phyloP scores from a whole-genome alignment of 345 rosid species.

The Eucalyptus pauciflora region DNA sequence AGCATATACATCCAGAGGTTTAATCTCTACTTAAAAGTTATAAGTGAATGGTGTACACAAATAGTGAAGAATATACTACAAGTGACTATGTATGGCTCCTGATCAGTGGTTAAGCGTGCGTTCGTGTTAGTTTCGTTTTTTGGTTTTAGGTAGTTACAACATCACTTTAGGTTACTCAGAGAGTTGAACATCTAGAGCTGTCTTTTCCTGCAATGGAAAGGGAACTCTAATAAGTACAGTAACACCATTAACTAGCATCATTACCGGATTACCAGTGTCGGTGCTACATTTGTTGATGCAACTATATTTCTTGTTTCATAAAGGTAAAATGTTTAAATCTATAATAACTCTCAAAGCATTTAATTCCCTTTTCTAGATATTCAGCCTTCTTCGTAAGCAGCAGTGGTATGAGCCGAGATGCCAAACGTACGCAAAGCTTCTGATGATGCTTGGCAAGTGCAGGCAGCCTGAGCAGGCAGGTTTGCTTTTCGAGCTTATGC shows the following conservation, averaged over 20 bases:
- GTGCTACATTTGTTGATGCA: not conserved
- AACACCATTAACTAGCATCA: not conserved
- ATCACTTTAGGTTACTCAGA: not conserved
- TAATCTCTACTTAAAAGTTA: not conserved
- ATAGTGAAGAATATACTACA: not conserved
- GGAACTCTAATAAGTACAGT: not conserved
- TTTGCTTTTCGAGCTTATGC: constrained; percentile 56
- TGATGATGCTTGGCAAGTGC: constrained; percentile 78
- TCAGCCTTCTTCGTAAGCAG: constrained; percentile 66
- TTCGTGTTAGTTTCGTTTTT: not conserved
- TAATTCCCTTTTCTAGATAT: constrained; percentile 22
- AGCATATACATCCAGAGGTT: not conserved
- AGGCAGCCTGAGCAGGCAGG: constrained; percentile 56
- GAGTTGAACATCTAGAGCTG: not conserved
- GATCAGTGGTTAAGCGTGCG: not conserved
- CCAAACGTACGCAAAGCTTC: constrained; percentile 46
- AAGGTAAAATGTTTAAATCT: not conserved
- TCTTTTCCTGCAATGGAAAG: not conserved
- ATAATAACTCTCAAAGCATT: not conserved
- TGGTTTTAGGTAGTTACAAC: not conserved
- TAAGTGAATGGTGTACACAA: not conserved
- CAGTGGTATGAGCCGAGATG: constrained; percentile 76
- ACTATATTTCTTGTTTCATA: not conserved
- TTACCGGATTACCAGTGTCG: not conserved
- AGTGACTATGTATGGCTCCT: not conserved